Evolutionary conservation across 1,284 basidiomycete species (phyloP), one percentile per base, ranked within the genome.

Genomic region (Rhodofomes roseus): DNA sequence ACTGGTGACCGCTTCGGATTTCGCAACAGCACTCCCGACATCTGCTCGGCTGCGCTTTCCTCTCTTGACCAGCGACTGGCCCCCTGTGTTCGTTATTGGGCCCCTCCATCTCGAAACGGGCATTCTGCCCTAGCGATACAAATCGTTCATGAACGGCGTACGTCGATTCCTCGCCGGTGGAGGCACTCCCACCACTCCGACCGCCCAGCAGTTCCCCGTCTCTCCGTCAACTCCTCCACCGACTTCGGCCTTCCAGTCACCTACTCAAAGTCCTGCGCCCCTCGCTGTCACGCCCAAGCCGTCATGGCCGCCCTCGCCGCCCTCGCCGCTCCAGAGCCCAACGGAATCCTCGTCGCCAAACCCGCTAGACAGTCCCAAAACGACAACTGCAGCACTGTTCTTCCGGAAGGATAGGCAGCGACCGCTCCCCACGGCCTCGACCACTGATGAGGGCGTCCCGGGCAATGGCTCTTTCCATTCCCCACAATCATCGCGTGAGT

Each of bases 141-240:
- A 44, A 20, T 20, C 29, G n/a, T 58, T 43, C 31, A 89, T 89
- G 87, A 86, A 89, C 79, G 86, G 87, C 67, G 85, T 90, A 61
- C 85, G 86, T 68, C 82, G 85, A 72, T 81, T 89, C 63, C 79
- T 89, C 41, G 77, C 76, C 50, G 81, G 78, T 59, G 79, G 79
- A 53, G 76, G 73, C 36, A 59, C 68, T n/a, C 61, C 59, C 58
- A 64, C 61, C 59, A 63, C 69, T 22, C 62, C 68, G 12, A 65
- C 70, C 29, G 61, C 66, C 27, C 65, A 68, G 56, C 60, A 43
- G 34, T 56, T 51, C 61, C 60, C 50, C 29, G 29, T 44, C 29
- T 48, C 37, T 60, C 68, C 57, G 52, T 65, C 37, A 43, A 63
- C 63, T 60, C 72, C 68, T 59, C 68, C 62, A 48, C 64, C 65